Evolutionary conservation across 108 stramenopile genomes (phyloP).

Genomic region (Skeletonema marinoi): DNA sequence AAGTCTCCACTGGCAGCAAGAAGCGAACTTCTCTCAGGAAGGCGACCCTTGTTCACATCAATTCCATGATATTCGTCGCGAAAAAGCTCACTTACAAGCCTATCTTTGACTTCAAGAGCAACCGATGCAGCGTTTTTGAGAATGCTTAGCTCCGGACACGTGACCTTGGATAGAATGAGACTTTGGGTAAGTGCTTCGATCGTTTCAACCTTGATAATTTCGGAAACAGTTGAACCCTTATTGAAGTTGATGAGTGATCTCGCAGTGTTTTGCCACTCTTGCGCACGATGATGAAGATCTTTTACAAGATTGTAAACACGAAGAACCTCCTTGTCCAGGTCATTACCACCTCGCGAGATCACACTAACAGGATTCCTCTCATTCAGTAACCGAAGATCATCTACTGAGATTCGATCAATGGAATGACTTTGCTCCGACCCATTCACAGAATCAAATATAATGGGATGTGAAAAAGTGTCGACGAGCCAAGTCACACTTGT

Average conservation of each 20-base stretch:
- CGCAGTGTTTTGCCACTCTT: constrained; percentile 60
- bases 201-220: constrained; percentile 23
- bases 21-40: constrained; percentile 63
- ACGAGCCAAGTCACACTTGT: constrained; percentile 66
- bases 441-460: constrained; percentile 9
- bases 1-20: constrained; percentile 67
- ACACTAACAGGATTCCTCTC: constrained; percentile 20
- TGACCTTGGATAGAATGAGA: constrained; percentile 46
- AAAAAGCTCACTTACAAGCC: constrained; percentile 54
- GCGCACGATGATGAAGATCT: constrained; percentile 58
- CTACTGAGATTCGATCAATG: constrained; percentile 18
- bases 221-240: background rate
- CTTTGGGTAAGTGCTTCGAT: constrained; percentile 18
- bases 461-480: constrained; percentile 28
- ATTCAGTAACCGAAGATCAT: constrained; percentile 25
- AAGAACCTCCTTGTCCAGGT: constrained; percentile 50
- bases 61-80: constrained; percentile 51
- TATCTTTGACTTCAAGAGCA: constrained; percentile 52
- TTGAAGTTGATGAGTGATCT: constrained; percentile 24
- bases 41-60: constrained; percentile 62
- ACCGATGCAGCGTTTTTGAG: constrained; percentile 41
- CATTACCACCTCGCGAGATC: constrained; percentile 11
- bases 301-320: constrained; percentile 51
- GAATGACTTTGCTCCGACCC: background rate
- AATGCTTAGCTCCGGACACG: constrained; percentile 58